Base-by-base conservation (phyloP, 768 basidiomycete genomes). In the Mycena vitilis region DNA sequence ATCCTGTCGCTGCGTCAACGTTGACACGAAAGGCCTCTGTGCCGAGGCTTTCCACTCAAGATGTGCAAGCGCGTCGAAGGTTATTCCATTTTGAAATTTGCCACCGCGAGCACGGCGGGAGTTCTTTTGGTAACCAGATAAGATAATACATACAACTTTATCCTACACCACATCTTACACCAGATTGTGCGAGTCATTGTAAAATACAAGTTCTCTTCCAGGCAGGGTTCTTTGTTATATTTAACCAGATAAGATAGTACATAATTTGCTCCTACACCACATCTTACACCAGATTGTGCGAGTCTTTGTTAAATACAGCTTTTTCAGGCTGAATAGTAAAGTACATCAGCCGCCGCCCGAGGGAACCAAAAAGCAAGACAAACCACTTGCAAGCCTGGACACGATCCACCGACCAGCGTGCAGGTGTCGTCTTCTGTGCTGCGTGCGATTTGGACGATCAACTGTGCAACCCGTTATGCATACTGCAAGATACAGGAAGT, bases 381-480 rank as follows among this genome's bases (percentile, higher is more conserved):
- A 22, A 68, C 66, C 60, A 57, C 60, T 56, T 57, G 60, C 55
- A 68, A 52, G 12, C 38, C 25, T n/a, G 36, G 20, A 48, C 8
- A 30, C 5, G 30, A 9, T 48, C 38, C 37, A 22, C 54, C 42
- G 11, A 55, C 23, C 5, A 54, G 34, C 4, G 44, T 45, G 16
- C 13, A 30, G 5, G 12, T 11, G 15, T 64, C 63, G 12, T 42
- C 57, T 10, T 63, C 51, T 0, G 45, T 60, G 45, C 58, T 64
- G 34, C 47, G 62, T 3, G 52, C 60, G n/a, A 69, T 60, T n/a
- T 59, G 25, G 11, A 69, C 64, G 0, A 63, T 60, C 2, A 69
- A 22, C 68, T 64, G 57, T 7, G 23, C 23, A 2, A 49, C 11
- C 11, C n/a, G 16, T 25, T 47, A 37, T n/a, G 34, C 20, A 49